Evolutionary conservation across 345 rosid species (phyloP).

Genomic region (Anastatica hierochuntica): DNA sequence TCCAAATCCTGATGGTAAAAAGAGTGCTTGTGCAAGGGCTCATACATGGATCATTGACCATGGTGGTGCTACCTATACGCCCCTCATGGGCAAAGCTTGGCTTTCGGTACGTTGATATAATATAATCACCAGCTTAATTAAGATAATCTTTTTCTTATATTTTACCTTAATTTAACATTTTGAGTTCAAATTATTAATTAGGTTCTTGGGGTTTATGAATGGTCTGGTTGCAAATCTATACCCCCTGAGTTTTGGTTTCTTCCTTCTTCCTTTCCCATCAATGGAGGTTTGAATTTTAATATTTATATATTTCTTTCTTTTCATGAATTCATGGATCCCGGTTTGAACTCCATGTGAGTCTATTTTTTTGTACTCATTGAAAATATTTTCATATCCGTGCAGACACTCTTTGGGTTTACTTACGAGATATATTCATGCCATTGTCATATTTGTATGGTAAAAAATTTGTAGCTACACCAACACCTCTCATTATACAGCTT

Average conservation of each 20-base stretch:
- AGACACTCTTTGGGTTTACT: not conserved
- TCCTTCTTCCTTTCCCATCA: conserved; percentile 25
- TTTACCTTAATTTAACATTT: too few species aligned
- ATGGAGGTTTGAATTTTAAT: conserved; percentile 1
- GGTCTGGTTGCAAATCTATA: conserved; percentile 45
- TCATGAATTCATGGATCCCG: too few species aligned
- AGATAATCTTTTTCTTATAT: too few species aligned
- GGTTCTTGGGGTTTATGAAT: conserved; percentile 40
- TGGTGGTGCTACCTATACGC: conserved; percentile 51
- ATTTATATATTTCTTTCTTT: not conserved
- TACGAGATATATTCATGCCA: not conserved
- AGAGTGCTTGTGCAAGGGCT: conserved; percentile 37
- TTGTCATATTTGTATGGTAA: conserved; percentile 65
- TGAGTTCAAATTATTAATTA: not conserved
- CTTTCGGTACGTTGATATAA: conserved; percentile 10
- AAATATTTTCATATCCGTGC: not conserved
- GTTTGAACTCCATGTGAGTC: too few species aligned
- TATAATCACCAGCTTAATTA: too few species aligned
- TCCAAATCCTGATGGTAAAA: conserved; percentile 19
- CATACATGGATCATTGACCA: conserved; percentile 66
- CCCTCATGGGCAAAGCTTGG: conserved; percentile 57
- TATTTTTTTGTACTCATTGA: not conserved
- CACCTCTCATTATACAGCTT: conserved; percentile 33
- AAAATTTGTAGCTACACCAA: conserved; percentile 37
- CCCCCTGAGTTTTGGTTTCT: conserved; percentile 55